These are phyloP conservation scores for Cladochytrium replicatum DNA, from an alignment of 192 early-diverging fungal genomes.

Conservation along the genomic window DNA sequence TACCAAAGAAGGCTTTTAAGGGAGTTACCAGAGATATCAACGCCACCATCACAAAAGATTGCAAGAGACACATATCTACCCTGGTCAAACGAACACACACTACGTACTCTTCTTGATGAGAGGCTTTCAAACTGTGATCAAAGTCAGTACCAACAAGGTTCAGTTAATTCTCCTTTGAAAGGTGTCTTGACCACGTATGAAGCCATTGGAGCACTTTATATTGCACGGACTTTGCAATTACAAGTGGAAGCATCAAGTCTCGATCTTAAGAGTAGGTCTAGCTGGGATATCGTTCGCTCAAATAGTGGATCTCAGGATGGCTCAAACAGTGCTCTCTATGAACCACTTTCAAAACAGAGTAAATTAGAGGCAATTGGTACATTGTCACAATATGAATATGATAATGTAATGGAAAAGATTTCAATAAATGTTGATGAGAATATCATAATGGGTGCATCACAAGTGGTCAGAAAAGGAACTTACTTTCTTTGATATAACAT, in stretches of 20 bases:
- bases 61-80: conserved; percentile 4
- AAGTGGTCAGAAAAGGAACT: not conserved
- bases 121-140: not conserved
- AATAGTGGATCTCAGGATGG: not conserved
- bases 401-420: not conserved
- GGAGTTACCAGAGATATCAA: not conserved
- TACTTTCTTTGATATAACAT: conserved; percentile 8
- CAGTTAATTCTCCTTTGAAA: conserved; percentile 3
- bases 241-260: conserved; percentile 7
- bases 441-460: not conserved
- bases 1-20: conserved; percentile 23
- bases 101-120: not conserved
- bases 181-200: conserved; percentile 35
- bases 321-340: not conserved
- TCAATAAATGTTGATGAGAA: not conserved
- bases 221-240: too few species aligned
- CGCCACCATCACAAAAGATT: conserved; percentile 1
- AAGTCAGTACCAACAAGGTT: not conserved
- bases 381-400: not conserved
- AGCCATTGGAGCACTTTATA: conserved; percentile 26
- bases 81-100: conserved; percentile 14
- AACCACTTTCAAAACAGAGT: not conserved
- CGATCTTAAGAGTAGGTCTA: not conserved
- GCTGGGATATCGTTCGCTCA: not conserved
- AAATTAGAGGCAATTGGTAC: too few species aligned